phyloP scores from a whole-genome alignment of 2,329 filamentous ascomycete species.

The Penicillium sp. region DNA sequence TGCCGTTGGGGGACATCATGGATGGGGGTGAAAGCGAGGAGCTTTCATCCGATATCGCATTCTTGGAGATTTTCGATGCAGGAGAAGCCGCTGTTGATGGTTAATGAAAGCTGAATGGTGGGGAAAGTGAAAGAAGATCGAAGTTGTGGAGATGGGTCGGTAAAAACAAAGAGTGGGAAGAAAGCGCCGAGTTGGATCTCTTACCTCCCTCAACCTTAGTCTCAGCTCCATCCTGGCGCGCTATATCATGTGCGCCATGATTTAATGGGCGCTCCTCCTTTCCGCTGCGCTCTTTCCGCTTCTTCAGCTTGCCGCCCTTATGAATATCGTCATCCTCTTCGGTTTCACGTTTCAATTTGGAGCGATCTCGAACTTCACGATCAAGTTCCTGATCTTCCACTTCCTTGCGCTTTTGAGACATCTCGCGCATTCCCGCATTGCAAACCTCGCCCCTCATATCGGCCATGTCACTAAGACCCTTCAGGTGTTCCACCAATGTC shows the following conservation, averaged over 20 bases:
- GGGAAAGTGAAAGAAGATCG: slow-evolving; percentile 6
- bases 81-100: slow-evolving; percentile 27
- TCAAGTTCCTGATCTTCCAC: slow-evolving; percentile 46
- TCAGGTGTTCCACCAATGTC: slow-evolving; percentile 47
- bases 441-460: slow-evolving; percentile 50
- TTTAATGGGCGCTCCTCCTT: slow-evolving; percentile 54
- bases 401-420: slow-evolving; percentile 51
- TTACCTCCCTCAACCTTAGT: slow-evolving; percentile 48
- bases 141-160: slow-evolving; percentile 10
- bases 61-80: slow-evolving; percentile 33
- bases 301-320: slow-evolving; percentile 61
- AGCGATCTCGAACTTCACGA: slow-evolving; percentile 44
- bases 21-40: slow-evolving; percentile 36
- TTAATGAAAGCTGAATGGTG: slow-evolving; percentile 10
- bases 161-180: slow-evolving; percentile 10
- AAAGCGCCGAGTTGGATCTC: slow-evolving; percentile 14
- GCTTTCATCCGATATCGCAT: slow-evolving; percentile 29
- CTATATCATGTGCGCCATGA: slow-evolving; percentile 55
- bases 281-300: slow-evolving; percentile 60
- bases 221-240: slow-evolving; percentile 56
- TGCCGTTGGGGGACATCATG: slow-evolving; percentile 37
- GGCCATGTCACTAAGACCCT: slow-evolving; percentile 49
- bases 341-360: slow-evolving; percentile 38
- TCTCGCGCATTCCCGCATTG: slow-evolving; percentile 52
- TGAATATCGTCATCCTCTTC: slow-evolving; percentile 42